These are phyloP conservation scores for Lentinula boryana DNA, from an alignment of 768 basidiomycete genomes.

Conservation along the genomic window DNA sequence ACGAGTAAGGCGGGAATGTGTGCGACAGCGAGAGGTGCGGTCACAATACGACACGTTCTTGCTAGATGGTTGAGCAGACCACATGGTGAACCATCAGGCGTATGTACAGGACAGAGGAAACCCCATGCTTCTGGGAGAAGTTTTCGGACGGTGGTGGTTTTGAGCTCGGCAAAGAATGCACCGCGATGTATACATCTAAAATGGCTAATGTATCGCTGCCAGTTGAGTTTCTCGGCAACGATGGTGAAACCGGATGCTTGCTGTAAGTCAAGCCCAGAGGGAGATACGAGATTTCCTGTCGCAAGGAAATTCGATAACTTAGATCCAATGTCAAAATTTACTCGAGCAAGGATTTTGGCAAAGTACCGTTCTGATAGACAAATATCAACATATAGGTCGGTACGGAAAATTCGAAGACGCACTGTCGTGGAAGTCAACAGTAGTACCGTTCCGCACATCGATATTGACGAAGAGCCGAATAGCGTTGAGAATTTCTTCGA, in stretches of 20 bases:
- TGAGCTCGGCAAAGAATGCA: constrained; percentile 97
- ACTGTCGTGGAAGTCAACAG: constrained; percentile 90
- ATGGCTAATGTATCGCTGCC: constrained; percentile 97
- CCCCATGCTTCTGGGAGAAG: constrained; percentile 98
- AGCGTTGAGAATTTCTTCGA: constrained; percentile 82
- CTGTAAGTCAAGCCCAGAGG: constrained; percentile 92
- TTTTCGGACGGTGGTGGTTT: constrained; percentile 96
- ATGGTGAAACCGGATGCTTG: constrained; percentile 99
- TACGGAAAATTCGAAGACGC: constrained; percentile 21
- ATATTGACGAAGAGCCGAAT: constrained; percentile 61
- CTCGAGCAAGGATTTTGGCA: constrained; percentile 60
- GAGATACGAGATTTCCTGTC: constrained; percentile 93
- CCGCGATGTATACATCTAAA: constrained; percentile 98
- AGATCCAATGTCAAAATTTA: constrained; percentile 89
- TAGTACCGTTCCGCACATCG: constrained; percentile 73
- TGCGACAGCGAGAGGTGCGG: constrained; percentile 62
- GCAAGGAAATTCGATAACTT: constrained; percentile 93
- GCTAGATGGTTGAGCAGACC: constrained; percentile 97
- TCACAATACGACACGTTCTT: constrained; percentile 88
- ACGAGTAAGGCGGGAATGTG: constrained; percentile 80
- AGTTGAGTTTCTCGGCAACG: constrained; percentile 97
- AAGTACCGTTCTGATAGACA: constrained; percentile 68
- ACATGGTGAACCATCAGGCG: constrained; percentile 96
- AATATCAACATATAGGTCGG: neutral
- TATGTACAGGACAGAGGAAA: constrained; percentile 99